Conservation (phyloP, 192 early-diverging fungal species). For the Rhizoclosmatium sp. region DNA sequence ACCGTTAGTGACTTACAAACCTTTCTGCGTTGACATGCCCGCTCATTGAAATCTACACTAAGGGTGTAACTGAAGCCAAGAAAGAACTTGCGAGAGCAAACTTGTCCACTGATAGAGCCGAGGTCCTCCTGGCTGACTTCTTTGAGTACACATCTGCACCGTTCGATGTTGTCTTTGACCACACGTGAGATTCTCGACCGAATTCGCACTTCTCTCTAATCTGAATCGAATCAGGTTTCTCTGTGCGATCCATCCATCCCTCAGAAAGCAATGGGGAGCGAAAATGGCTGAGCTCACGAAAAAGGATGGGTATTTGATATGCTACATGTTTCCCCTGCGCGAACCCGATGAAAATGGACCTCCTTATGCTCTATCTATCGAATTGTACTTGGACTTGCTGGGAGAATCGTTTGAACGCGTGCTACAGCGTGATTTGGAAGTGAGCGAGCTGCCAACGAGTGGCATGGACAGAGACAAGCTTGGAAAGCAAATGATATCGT, state of each 20-base stretch:
- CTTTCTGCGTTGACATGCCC: neutral
- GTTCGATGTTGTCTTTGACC: constrained; percentile 75
- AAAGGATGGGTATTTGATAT: constrained; percentile 73
- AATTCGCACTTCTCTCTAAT: neutral
- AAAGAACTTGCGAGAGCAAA: neutral
- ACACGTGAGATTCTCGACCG: constrained; percentile 60
- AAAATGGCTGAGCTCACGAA: constrained; percentile 71
- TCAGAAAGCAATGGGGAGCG: constrained; percentile 69
- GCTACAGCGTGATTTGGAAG: constrained; percentile 8
- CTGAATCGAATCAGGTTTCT: constrained; percentile 64
- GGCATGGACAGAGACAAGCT: neutral
- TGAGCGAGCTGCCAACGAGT: neutral
- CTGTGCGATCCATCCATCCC: constrained; percentile 74
- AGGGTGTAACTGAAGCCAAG: constrained; percentile 19
- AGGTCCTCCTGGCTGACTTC: constrained; percentile 2
- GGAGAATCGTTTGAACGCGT: constrained; percentile 38
- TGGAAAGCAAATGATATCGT: constrained; percentile 30
- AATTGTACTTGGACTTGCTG: constrained; percentile 61
- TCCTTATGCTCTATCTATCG: constrained; percentile 72
- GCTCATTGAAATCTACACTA: neutral
- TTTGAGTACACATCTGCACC: constrained; percentile 5
- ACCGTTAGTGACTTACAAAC: neutral
- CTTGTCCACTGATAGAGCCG: neutral
- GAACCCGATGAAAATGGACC: constrained; percentile 65
- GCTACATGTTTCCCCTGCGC: constrained; percentile 79